These are phyloP conservation scores for Planoprotostelium fungivorum DNA, from an alignment of 78 protist genomes.

Conservation along the genomic window DNA sequence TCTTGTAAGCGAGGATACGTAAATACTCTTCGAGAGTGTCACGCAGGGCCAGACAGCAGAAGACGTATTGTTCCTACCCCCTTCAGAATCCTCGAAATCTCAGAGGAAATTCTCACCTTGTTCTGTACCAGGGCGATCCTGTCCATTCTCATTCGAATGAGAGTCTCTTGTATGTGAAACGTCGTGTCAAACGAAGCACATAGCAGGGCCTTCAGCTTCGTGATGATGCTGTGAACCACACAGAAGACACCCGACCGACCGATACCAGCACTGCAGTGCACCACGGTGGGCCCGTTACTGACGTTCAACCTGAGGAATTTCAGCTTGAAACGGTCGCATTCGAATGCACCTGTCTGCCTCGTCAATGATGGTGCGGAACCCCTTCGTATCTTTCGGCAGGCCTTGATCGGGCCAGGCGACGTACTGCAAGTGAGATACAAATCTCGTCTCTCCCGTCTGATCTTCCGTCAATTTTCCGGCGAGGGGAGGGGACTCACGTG, in stretches of 20 bases:
- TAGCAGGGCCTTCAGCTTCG: constrained; percentile 8
- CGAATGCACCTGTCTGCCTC: constrained; percentile 23
- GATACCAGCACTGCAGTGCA: constrained; percentile 81
- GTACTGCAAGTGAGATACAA: constrained; percentile 63
- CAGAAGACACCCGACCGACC: constrained; percentile 79
- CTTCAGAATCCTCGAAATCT: neutral
- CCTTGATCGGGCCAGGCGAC: constrained; percentile 81
- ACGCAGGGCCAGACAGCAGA: neutral
- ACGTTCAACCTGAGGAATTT: neutral
- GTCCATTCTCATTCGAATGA: neutral
- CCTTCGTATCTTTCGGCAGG: constrained; percentile 49
- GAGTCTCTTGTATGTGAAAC: neutral
- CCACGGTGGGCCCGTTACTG: constrained; percentile 58
- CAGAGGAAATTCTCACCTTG: neutral
- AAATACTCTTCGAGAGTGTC: neutral
- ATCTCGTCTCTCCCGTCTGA: neutral
- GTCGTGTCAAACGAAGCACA: neutral
- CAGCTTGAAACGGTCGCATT: neutral
- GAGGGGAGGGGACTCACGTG: neutral
- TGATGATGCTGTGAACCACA: constrained; percentile 44
- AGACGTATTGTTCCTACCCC: neutral
- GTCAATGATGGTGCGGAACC: constrained; percentile 54
- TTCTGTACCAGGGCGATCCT: neutral
- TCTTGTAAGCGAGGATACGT: neutral
- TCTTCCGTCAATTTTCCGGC: neutral